Conservation (phyloP, 2,329 filamentous ascomycete genomes). For the Salinomyces thailandicus region DNA sequence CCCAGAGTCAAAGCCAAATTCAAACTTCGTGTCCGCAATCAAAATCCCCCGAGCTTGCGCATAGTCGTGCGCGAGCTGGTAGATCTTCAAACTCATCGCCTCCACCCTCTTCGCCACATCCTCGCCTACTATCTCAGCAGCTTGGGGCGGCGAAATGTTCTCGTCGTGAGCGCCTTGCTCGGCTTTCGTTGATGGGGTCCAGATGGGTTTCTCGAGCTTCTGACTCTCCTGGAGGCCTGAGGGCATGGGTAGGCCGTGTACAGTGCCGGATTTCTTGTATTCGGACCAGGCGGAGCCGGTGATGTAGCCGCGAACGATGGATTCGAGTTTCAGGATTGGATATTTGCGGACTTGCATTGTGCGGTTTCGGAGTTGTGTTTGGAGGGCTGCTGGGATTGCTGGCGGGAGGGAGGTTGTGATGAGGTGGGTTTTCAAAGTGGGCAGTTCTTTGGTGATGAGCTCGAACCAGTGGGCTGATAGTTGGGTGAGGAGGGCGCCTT, state of each 20-base stretch:
- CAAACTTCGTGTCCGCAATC: conserved; percentile 68
- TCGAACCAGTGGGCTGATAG: conserved; percentile 61
- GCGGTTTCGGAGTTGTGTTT: conserved; percentile 43
- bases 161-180: conserved; percentile 69
- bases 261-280: conserved; percentile 61
- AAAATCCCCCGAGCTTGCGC: conserved; percentile 59
- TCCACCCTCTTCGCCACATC: conserved; percentile 56
- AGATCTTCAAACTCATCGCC: conserved; percentile 53
- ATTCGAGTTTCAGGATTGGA: conserved; percentile 67
- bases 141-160: conserved; percentile 66
- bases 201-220: conserved; percentile 58
- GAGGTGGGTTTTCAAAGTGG: conserved; percentile 53
- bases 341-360: conserved; percentile 69
- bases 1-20: conserved; percentile 55
- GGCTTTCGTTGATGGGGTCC: conserved; percentile 79
- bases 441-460: conserved; percentile 46
- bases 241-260: conserved; percentile 64
- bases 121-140: conserved; percentile 52
- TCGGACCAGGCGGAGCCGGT: conserved; percentile 77
- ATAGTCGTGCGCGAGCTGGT: conserved; percentile 51
- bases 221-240: conserved; percentile 60
- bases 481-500: conserved; percentile 56
- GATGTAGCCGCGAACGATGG: conserved; percentile 82
- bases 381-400: conserved; percentile 30
- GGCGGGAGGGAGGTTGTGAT: conserved; percentile 47